Conservation (phyloP, 2,329 filamentous ascomycete species). For the Chaetothyriales sp. region DNA sequence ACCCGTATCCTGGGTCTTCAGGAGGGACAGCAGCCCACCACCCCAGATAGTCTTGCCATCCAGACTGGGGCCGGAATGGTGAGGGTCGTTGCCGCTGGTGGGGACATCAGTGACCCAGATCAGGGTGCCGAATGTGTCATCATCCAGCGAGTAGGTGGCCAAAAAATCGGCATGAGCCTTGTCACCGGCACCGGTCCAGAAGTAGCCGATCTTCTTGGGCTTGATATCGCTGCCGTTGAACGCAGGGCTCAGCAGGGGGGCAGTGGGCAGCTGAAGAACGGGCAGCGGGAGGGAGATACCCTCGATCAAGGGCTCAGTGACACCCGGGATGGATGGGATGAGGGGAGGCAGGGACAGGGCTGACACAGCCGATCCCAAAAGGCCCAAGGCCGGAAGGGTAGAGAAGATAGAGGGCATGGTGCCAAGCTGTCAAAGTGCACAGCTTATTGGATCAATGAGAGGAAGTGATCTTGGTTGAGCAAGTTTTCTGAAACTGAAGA, state of each 20-base stretch:
- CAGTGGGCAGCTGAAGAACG: slow-evolving; percentile 45
- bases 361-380: not conserved
- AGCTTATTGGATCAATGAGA: not conserved
- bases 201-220: slow-evolving; percentile 52
- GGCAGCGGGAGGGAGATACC: slow-evolving; percentile 38
- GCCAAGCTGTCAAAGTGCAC: not conserved
- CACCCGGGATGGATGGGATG: slow-evolving; percentile 43
- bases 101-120: slow-evolving; percentile 44
- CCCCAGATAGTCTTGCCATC: slow-evolving; percentile 45
- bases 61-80: slow-evolving; percentile 40
- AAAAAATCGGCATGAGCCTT: slow-evolving; percentile 46
- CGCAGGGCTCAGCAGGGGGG: slow-evolving; percentile 39
- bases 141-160: slow-evolving; percentile 43
- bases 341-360: slow-evolving; percentile 33
- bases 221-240: slow-evolving; percentile 41
- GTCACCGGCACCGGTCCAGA: slow-evolving; percentile 47
- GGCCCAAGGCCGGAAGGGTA: not conserved
- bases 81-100: slow-evolving; percentile 44
- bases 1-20: slow-evolving; percentile 45
- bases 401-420: not conserved
- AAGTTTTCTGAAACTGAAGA: not conserved
- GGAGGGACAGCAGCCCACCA: slow-evolving; percentile 42
- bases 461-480: not conserved
- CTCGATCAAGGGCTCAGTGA: slow-evolving; percentile 40
- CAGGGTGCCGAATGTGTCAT: slow-evolving; percentile 48